A percentile compares a stretch with the other conserved stretches of the same genome.
Conservation (phyloP, 306 rosid species). For the Cotoneaster glaucophyllus region DNA sequence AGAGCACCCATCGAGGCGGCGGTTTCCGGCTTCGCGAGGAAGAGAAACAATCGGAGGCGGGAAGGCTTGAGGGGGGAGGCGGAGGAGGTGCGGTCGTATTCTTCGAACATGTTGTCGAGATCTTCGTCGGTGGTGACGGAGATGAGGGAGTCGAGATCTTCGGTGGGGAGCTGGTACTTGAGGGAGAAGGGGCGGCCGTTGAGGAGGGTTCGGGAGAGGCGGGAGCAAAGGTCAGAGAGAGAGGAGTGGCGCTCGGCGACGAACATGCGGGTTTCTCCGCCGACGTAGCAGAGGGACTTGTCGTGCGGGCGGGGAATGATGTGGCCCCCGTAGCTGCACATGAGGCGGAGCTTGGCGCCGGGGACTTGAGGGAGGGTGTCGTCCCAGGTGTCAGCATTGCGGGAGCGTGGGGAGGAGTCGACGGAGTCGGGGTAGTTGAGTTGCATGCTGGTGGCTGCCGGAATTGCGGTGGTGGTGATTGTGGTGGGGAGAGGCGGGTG, state of each 20-base stretch:
- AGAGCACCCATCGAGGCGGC: slow-evolving; percentile 72
- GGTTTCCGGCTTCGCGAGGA: slow-evolving; percentile 68
- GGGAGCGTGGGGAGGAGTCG: slow-evolving; percentile 60
- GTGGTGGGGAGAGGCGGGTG: slow-evolving; percentile 15
- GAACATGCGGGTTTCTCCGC: slow-evolving; percentile 85
- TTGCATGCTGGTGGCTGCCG: slow-evolving; percentile 22
- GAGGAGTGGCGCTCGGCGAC: slow-evolving; percentile 63
- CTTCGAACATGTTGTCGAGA: slow-evolving; percentile 90
- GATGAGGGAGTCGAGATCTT: slow-evolving; percentile 75
- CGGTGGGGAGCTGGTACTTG: slow-evolving; percentile 81
- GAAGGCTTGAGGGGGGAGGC: slow-evolving; percentile 41
- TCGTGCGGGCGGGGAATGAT: slow-evolving; percentile 95
- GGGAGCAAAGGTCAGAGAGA: slow-evolving; percentile 49
- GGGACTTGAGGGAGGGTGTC: slow-evolving; percentile 54
- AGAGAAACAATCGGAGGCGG: slow-evolving; percentile 65
- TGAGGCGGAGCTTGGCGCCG: slow-evolving; percentile 71
- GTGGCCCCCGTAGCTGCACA: slow-evolving; percentile 98
- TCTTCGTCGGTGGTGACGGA: slow-evolving; percentile 77
- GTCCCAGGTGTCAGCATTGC: slow-evolving; percentile 44
- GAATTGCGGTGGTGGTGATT: slow-evolving; percentile 13
- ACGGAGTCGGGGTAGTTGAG: slow-evolving; percentile 38
- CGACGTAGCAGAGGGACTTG: slow-evolving; percentile 80
- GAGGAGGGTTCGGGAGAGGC: slow-evolving; percentile 64
- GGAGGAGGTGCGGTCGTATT: slow-evolving; percentile 54
- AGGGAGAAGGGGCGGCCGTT: slow-evolving; percentile 71